Conservation (phyloP, 2,329 filamentous ascomycete species). For the Thermothelomyces thermophilus region DNA sequence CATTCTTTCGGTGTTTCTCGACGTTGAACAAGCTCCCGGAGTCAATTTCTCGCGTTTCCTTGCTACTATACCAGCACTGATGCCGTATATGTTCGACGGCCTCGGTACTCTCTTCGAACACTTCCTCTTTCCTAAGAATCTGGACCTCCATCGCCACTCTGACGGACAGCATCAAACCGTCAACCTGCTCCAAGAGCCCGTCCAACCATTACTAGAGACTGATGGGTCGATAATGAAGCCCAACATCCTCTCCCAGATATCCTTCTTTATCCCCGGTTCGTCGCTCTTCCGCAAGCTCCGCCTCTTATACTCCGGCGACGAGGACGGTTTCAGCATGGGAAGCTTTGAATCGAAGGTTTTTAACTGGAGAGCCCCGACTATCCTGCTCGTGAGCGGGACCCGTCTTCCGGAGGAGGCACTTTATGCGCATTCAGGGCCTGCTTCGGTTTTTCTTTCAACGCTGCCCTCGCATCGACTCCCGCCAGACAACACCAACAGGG, state of each 20-base stretch:
- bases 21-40: conserved; percentile 57
- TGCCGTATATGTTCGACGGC: conserved; percentile 62
- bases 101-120: conserved; percentile 65
- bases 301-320: conserved; percentile 62
- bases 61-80: conserved; percentile 49
- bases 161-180: conserved; percentile 21
- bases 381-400: conserved; percentile 62
- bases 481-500: conserved; percentile 31
- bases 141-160: conserved; percentile 56
- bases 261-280: conserved; percentile 62
- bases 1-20: conserved; percentile 59
- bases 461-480: conserved; percentile 58
- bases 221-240: conserved; percentile 57
- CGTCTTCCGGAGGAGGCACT: conserved; percentile 45
- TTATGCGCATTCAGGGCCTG: conserved; percentile 38
- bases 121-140: conserved; percentile 67
- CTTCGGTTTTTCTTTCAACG: conserved; percentile 52
- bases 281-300: conserved; percentile 60
- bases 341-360: conserved; percentile 69
- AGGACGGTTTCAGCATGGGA: conserved; percentile 69
- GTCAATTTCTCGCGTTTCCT: conserved; percentile 58
- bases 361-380: conserved; percentile 69
- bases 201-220: conserved; percentile 45
- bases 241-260: conserved; percentile 61
- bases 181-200: conserved; percentile 23